Base-by-base conservation (phyloP, 805 yeast species). In the Metschnikowia corniflorae region DNA sequence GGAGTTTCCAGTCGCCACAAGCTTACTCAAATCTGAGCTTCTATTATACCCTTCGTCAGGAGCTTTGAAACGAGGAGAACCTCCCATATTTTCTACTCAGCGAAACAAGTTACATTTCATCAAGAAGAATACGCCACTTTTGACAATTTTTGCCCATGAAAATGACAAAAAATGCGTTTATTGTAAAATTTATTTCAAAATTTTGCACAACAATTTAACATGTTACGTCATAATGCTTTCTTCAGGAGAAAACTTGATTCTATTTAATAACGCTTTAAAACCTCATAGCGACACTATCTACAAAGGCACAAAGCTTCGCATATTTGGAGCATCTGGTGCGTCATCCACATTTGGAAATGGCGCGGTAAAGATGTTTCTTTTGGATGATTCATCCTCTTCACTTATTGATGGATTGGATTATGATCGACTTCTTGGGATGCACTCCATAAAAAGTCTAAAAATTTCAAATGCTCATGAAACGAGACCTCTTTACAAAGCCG, bases 271-370 rank as follows among this genome's bases (percentile, higher is more conserved):
- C 37, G 61, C 61, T 16, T 42, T 54, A 22, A 51, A 49, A 20
- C 64, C 66, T 2, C 55, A 53, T 15, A 58, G 56, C 4, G 68
- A 62, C 31, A 48, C 57, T 19, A 31, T 41, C 9, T 55, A 50
- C 48, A 51, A 51, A 26, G 47, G 42, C 24, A 55, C 66, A 13
- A 60, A 60, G 35, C 40, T 61, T 19, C 52, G 68, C 13, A 42
- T 60, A 7, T 35, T 49, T 30, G 67, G 68, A 2, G 57, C 60
- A 2, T 53, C 66, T 14, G 64, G 64, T 0, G 57, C 58, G 3
- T 47, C 63, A 6, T 60, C 67, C 16, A 60, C 66, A 2, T 62
- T 62, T 42, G 65, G 65, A 9, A 58, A 54, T 30, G 60, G 61
- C 1, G 41, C 55, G n/a, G 47, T 60, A 24, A 47, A 53, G 25